Conservation (phyloP, 768 basidiomycete species). For the Pleurotus tuoliensis region DNA sequence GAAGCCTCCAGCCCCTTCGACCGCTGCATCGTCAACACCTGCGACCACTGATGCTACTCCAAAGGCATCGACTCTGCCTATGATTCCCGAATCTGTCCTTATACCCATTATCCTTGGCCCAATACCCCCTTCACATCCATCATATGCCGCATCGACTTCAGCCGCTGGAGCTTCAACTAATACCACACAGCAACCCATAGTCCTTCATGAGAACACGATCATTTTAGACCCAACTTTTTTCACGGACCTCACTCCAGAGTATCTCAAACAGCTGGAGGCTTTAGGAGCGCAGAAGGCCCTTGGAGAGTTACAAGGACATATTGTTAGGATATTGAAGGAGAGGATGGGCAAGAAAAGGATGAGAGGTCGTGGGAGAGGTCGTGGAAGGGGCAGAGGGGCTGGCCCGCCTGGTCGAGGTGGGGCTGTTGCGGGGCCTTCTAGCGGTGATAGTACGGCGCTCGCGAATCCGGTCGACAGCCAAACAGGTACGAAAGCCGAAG, state of each 20-base stretch:
- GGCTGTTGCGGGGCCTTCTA: slow-evolving; percentile 8
- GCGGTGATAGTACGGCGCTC: not conserved
- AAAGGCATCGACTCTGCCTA: slow-evolving; percentile 9
- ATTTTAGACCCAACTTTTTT: slow-evolving; percentile 86
- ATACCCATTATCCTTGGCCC: slow-evolving; percentile 78
- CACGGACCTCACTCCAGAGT: slow-evolving; percentile 66
- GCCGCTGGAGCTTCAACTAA: not conserved
- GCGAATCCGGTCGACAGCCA: not conserved
- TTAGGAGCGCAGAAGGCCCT: slow-evolving; percentile 82
- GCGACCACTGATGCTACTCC: slow-evolving; percentile 13
- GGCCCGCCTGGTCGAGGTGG: slow-evolving; percentile 10
- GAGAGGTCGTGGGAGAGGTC: slow-evolving; percentile 35
- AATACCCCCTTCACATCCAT: slow-evolving; percentile 45
- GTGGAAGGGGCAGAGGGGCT: slow-evolving; percentile 26
- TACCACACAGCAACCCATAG: slow-evolving; percentile 37
- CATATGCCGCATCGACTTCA: slow-evolving; percentile 7
- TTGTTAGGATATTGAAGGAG: slow-evolving; percentile 83
- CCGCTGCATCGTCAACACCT: slow-evolving; percentile 10
- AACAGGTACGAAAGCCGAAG: not conserved
- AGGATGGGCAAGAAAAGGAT: slow-evolving; percentile 44
- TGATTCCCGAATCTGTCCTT: slow-evolving; percentile 49
- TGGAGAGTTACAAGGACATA: slow-evolving; percentile 76
- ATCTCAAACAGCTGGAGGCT: slow-evolving; percentile 70
- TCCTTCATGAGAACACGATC: slow-evolving; percentile 79
- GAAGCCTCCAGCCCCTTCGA: slow-evolving; percentile 24